These are phyloP conservation scores for Tuber calosporum DNA, from an alignment of 495 filamentous ascomycete genomes.

Conservation along the genomic window DNA sequence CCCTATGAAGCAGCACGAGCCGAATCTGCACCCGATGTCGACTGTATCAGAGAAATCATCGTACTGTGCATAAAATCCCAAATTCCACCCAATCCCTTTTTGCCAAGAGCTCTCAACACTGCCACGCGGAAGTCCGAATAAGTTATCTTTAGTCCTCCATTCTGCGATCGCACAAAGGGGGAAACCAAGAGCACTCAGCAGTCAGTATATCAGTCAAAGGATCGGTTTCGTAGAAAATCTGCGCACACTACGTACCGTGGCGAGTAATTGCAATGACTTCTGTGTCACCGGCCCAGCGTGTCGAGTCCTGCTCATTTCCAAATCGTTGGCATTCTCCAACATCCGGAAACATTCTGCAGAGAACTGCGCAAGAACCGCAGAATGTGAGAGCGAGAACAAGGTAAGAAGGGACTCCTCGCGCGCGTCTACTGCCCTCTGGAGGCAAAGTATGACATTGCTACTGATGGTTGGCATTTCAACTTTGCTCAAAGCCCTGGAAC, in stretches of 20 bases:
- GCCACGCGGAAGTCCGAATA: conserved; percentile 70
- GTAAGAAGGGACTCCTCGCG: conserved; percentile 47
- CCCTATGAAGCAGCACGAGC: conserved; percentile 25
- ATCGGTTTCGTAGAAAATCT: background rate
- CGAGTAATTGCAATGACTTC: conserved; percentile 55
- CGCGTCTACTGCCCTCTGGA: conserved; percentile 41
- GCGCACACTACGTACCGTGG: conserved; percentile 43
- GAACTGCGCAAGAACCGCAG: conserved; percentile 57
- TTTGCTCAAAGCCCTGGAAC: conserved; percentile 41
- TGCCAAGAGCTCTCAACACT: conserved; percentile 65
- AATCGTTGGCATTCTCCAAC: conserved; percentile 53
- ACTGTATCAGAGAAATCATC: conserved; percentile 51
- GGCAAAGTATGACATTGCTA: conserved; percentile 45
- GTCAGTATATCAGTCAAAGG: conserved; percentile 10
- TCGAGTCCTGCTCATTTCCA: conserved; percentile 45
- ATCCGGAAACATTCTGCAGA: conserved; percentile 63
- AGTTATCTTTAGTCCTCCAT: conserved; percentile 60
- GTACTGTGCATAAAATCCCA: conserved; percentile 72
- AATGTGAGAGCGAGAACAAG: conserved; percentile 64
- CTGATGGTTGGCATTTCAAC: conserved; percentile 37
- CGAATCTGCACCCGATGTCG: conserved; percentile 24
- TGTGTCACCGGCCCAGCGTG: conserved; percentile 75
- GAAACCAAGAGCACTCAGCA: background rate
- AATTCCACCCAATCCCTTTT: conserved; percentile 58
- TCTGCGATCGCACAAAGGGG: conserved; percentile 10